Evolutionary conservation across 2,329 filamentous ascomycete genomes (phyloP).

Genomic region (Westerdykella sp.): DNA sequence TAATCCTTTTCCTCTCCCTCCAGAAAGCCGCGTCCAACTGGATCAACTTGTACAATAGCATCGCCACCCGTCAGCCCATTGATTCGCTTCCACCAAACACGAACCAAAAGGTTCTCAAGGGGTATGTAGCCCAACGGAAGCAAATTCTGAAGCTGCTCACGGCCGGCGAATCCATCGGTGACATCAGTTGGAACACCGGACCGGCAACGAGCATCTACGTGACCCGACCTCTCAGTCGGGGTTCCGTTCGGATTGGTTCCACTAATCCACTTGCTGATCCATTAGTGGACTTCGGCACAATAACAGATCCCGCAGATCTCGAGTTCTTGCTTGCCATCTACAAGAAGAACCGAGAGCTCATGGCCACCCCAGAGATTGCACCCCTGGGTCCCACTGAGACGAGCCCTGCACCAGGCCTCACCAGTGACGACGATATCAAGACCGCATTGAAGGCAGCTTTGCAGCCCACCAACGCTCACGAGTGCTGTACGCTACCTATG

Average conservation of each 20-base stretch:
- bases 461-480: conserved; percentile 13
- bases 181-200: conserved; percentile 20
- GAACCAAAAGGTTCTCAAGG: conserved; percentile 14
- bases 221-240: conserved; percentile 31
- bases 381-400: conserved; percentile 27
- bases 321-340: conserved; percentile 27
- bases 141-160: conserved; percentile 14
- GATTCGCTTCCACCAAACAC: conserved; percentile 7
- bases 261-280: conserved; percentile 19
- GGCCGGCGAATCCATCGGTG: conserved; percentile 12
- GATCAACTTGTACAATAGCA: conserved; percentile 1
- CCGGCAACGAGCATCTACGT: conserved; percentile 21
- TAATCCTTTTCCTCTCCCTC: conserved; percentile 7
- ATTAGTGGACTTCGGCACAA: conserved; percentile 25
- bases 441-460: conserved; percentile 6
- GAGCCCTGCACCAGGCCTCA: conserved; percentile 18
- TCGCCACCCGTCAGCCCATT: not conserved
- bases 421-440: conserved; percentile 5
- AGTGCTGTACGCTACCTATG: conserved; percentile 22
- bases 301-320: conserved; percentile 25
- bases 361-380: conserved; percentile 24
- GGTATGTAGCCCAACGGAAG: conserved; percentile 23
- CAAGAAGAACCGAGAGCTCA: conserved; percentile 28
- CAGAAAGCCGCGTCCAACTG: conserved; percentile 11
- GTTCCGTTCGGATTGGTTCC: conserved; percentile 29